Evolutionary conservation across 1,284 basidiomycete genomes (phyloP).

Genomic region (Ceratobasidium sp.): DNA sequence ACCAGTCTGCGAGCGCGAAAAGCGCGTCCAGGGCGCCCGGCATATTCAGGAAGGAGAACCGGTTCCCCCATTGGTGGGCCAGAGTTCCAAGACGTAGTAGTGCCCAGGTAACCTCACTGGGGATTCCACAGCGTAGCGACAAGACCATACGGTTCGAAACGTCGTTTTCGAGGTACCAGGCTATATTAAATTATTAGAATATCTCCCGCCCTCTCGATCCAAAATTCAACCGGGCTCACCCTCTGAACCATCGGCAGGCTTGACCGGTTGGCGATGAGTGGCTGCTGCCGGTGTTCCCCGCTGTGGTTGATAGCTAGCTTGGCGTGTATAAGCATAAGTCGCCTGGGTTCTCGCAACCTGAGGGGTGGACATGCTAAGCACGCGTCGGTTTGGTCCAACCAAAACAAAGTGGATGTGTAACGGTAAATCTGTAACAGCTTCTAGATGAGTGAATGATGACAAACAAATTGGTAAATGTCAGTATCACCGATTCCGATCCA

Average conservation of each 20-base stretch:
- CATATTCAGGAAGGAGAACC: conserved; percentile 68
- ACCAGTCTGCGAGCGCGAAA: conserved; percentile 84
- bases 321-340: conserved; percentile 5
- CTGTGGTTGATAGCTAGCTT: conserved; percentile 9
- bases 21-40: conserved; percentile 79
- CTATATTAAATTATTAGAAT: conserved; percentile 52
- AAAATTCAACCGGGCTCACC: neutral
- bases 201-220: neutral
- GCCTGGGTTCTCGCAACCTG: conserved; percentile 21
- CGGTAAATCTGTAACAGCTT: neutral
- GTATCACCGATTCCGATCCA: conserved; percentile 15
- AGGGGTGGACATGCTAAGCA: conserved; percentile 17
- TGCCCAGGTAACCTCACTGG: conserved; percentile 79
- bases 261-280: neutral
- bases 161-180: conserved; percentile 77
- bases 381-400: neutral
- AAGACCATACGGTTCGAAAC: conserved; percentile 82
- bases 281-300: conserved; percentile 3
- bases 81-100: conserved; percentile 77
- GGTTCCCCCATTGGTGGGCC: conserved; percentile 66
- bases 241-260: conserved; percentile 8
- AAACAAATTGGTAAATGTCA: neutral
- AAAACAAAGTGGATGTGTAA: neutral
- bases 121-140: conserved; percentile 75
- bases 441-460: neutral